Evolutionary conservation across 768 basidiomycete species (phyloP), one percentile per base, ranked within the genome.

Genomic region (Pholiota conissans): DNA sequence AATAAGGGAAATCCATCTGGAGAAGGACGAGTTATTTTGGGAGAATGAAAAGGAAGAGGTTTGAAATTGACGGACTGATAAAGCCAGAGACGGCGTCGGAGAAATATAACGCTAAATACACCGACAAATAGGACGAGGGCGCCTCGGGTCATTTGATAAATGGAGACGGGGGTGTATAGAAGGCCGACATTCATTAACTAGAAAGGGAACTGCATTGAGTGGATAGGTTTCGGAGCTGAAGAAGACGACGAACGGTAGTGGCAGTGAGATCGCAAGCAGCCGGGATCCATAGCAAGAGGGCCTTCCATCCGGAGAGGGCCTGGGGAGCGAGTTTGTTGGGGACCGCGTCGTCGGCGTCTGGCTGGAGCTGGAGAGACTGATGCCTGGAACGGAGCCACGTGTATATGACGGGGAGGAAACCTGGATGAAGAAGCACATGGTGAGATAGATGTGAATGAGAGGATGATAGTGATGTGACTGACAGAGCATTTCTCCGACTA

Each of bases 111-210:
- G 50, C 89, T 91, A 64, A 98, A 84, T 55, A 91, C 68, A 46
- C 94, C 96, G 58, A 98, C 96, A 73, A 95, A 98, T 53, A 96
- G 82, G 48, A 97, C 93, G 56, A 97, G 85, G 40, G 93, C 90
- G 50, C 95, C 95, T 57, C 90, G 86, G 59, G 88, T 93, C 95
- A 97, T 96, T 73, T 97, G 96, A 78, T 93, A 98, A 65, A 98
- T 93, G 40, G 92, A 95, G 54, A 99, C 97, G 27, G 96, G 96
- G 1, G 95, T 95, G 72, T 95, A 93, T 34, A 99, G 82, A 47
- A 99, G 82, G 54, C 97, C 97, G 63, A 96, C 80, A 69, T 97
- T 97, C 97, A 98, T 98, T 63, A 97, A 68, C 82, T 84, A 57
- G 40, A 47, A 34, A 50, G 56, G 60, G 16, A 39, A 51, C 20